Percentiles rank a stretch among this genome's conserved stretches.
Conservation (phyloP, 148 eudicot genomes). For the Fagopyrum esculentum region DNA sequence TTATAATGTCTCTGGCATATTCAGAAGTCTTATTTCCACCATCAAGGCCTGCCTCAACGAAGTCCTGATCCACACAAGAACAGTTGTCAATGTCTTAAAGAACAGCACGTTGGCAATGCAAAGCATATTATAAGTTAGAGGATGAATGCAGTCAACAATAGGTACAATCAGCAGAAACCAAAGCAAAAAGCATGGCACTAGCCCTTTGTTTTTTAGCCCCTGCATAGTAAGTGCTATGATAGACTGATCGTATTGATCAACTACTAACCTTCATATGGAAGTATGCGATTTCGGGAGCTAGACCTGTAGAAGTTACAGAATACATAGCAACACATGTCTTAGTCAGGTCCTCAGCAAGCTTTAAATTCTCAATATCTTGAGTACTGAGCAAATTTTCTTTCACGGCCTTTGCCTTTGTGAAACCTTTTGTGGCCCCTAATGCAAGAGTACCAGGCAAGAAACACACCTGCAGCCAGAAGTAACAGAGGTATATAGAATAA, state of each 20-base stretch:
- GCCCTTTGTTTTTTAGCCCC: neutral
- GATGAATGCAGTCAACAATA: neutral
- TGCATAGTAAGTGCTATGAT: neutral
- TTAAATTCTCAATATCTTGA: slow-evolving; percentile 70
- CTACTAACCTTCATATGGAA: slow-evolving; percentile 69
- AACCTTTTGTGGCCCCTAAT: slow-evolving; percentile 87
- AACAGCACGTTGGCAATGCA: neutral
- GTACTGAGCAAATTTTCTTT: slow-evolving; percentile 44
- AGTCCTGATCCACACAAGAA: slow-evolving; percentile 41
- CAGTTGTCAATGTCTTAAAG: slow-evolving; percentile 12
- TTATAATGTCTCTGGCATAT: slow-evolving; percentile 65
- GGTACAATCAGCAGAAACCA: too few species aligned
- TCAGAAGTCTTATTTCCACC: slow-evolving; percentile 91
- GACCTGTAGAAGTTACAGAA: slow-evolving; percentile 77
- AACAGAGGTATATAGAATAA: neutral
- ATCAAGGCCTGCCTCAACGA: slow-evolving; percentile 53
- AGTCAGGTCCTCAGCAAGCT: slow-evolving; percentile 80
- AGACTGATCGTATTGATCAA: neutral
- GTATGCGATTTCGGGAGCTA: slow-evolving; percentile 82
- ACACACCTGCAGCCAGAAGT: slow-evolving; percentile 48
- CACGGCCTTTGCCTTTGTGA: slow-evolving; percentile 65
- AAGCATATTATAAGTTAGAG: neutral
- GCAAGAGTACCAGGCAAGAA: slow-evolving; percentile 92
- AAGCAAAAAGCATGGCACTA: neutral
- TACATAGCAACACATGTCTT: slow-evolving; percentile 88